Evolutionary conservation across 257 asterid species (phyloP), one percentile per base, ranked within the genome.

Genomic region (Solanum gandarillasii): DNA sequence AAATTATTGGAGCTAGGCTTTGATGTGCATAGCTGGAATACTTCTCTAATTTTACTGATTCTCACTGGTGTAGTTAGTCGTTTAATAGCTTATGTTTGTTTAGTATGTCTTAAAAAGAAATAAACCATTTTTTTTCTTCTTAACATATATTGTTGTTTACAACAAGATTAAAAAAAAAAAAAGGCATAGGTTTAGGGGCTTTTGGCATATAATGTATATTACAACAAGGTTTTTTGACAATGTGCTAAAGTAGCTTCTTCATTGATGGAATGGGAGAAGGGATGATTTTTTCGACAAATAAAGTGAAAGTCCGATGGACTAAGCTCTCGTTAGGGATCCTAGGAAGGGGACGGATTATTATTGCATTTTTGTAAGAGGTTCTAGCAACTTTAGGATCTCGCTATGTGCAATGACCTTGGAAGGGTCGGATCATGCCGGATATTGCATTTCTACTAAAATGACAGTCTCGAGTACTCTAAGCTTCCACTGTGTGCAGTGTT

Each of bases 1-100:
- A 89, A 94, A 1, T 83, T 97, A 85, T 91, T 94, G 91, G 96
- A 95, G 18, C 87, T 90, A 41, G 99, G 98, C 9, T 97, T 89
- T 91, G 90, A 91, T 87, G 96, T 97, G 87, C 98, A 96, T 73
- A 87, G 91, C 82, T 93, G 93, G 94, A 43, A 12, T 20, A 86
- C 65, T 31, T 93, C 98, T 89, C 91, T 96, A 76, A 67, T 32
- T 14, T 85, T 86, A 60, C 98, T 97, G 39, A 0, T 93, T 46
- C 75, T 78, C 21, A 89, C 90, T 75, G 99, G 99, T 87, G 36
- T 95, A 89, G 86, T 81, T 68, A 86, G 91, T 93, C 95, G 99
- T 84, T 65, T 93, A 27, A 10, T 97, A 92, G 98, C 99, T 86
- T 96, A 87, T 92, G 58, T 93, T 62, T 92, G 96, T 91, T 91